Evolutionary conservation across 306 rosid genomes (phyloP).

Genomic region (Oxytropis ochrocephala): DNA sequence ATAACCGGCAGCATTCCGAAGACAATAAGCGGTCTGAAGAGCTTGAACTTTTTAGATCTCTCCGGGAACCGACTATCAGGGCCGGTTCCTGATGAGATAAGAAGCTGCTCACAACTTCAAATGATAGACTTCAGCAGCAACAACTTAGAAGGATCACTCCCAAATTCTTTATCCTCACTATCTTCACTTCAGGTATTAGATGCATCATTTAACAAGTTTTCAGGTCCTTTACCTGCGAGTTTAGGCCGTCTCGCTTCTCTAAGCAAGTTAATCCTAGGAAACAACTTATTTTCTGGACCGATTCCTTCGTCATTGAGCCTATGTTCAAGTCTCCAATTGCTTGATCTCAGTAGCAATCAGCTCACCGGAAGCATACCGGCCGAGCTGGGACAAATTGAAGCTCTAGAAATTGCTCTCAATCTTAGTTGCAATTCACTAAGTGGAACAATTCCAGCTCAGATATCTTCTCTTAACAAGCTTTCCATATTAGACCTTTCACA

Average conservation of each 20-base stretch:
- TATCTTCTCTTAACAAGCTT: constrained; percentile 74
- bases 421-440: constrained; percentile 69
- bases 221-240: constrained; percentile 57
- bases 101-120: constrained; percentile 61
- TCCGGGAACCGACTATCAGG: constrained; percentile 68
- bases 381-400: constrained; percentile 54
- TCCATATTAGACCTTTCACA: constrained; percentile 75
- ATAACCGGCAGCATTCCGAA: constrained; percentile 66
- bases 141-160: constrained; percentile 58
- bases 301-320: constrained; percentile 68
- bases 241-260: constrained; percentile 61
- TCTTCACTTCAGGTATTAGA: constrained; percentile 77
- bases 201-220: constrained; percentile 56
- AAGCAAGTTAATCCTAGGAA: constrained; percentile 64
- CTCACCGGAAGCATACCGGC: constrained; percentile 60
- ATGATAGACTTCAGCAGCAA: constrained; percentile 80
- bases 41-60: constrained; percentile 75
- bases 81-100: constrained; percentile 71
- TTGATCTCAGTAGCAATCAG: constrained; percentile 82
- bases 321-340: constrained; percentile 72
- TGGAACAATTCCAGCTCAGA: constrained; percentile 65
- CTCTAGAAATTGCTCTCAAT: constrained; percentile 79
- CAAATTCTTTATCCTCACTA: constrained; percentile 55
- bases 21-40: constrained; percentile 52
- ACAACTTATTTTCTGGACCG: constrained; percentile 61